Percentiles rank a stretch among this genome's conserved stretches.
Conservation (phyloP, 176 grass and related monocot genomes). For the Aegilops sharonensis region DNA sequence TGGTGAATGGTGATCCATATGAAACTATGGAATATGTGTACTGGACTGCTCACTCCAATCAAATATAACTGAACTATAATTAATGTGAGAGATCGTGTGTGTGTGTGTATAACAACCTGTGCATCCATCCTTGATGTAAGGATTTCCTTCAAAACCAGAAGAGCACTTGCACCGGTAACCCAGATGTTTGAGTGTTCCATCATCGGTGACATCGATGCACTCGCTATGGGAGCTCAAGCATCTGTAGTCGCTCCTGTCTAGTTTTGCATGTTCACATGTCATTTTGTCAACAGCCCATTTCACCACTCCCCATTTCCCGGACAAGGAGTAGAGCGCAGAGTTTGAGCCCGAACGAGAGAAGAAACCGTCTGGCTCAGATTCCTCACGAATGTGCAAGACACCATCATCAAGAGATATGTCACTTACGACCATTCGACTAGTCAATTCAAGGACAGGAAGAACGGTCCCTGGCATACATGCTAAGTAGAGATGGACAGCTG, state of each 20-base stretch:
- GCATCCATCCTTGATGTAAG: too few relatives aligned
- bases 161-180: too few relatives aligned
- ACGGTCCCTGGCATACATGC: not conserved
- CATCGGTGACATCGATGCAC: too few relatives aligned
- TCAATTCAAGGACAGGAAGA: not conserved
- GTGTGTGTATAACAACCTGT: too few relatives aligned
- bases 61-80: too few relatives aligned
- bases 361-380: not conserved
- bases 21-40: not conserved
- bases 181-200: too few relatives aligned
- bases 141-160: too few relatives aligned
- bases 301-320: not conserved
- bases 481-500: not conserved
- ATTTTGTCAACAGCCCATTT: not conserved
- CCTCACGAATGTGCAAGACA: not conserved
- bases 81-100: too few relatives aligned
- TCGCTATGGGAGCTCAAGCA: too few relatives aligned
- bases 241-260: too few relatives aligned
- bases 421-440: not conserved
- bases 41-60: too few relatives aligned
- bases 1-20: not conserved
- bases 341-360: too few relatives aligned
- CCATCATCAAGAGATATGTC: not conserved
- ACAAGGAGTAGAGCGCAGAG: not conserved
- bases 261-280: not conserved